phyloP scores from a whole-genome alignment of 2,329 filamentous ascomycete genomes.

The Nemania sp. region DNA sequence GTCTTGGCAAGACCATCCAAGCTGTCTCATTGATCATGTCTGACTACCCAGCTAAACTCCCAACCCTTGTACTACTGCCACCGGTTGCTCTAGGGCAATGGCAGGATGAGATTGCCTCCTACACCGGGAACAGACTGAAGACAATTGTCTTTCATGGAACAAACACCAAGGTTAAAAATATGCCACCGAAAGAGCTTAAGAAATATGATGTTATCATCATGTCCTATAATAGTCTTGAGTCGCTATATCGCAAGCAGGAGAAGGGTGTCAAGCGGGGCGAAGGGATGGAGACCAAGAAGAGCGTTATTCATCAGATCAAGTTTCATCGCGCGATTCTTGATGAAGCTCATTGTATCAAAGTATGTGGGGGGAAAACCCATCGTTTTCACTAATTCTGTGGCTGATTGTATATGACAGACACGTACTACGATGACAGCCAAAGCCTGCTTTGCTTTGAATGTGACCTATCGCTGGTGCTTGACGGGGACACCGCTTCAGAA shows the following conservation, averaged over 20 bases:
- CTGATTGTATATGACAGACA: conserved; percentile 49
- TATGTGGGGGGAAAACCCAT: conserved; percentile 38
- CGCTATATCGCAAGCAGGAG: conserved; percentile 87
- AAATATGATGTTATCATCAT: conserved; percentile 94
- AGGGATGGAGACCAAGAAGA: conserved; percentile 77
- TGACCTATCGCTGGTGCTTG: conserved; percentile 91
- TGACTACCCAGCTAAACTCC: conserved; percentile 81
- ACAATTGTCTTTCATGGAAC: conserved; percentile 90
- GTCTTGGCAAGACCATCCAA: conserved; percentile 97
- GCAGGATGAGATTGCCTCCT: conserved; percentile 76
- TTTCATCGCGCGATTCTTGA: conserved; percentile 94
- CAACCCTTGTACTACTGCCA: conserved; percentile 85
- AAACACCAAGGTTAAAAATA: conserved; percentile 77
- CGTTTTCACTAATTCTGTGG: conserved; percentile 9
- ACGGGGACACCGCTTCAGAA: conserved; percentile 96
- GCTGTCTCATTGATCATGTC: conserved; percentile 98
- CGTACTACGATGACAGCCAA: conserved; percentile 90
- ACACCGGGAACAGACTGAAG: conserved; percentile 87
- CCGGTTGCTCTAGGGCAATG: conserved; percentile 96
- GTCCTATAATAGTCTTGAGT: conserved; percentile 91
- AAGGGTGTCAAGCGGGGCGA: conserved; percentile 85
- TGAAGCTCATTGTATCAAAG: conserved; percentile 93
- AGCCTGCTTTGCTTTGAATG: conserved; percentile 89
- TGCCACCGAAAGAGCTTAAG: conserved; percentile 74
- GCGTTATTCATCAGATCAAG: conserved; percentile 78